Percentiles rank a stretch among this genome's conserved stretches.
Conservation (phyloP, 2,329 filamentous ascomycete species). For the Hypoxylon sp. region DNA sequence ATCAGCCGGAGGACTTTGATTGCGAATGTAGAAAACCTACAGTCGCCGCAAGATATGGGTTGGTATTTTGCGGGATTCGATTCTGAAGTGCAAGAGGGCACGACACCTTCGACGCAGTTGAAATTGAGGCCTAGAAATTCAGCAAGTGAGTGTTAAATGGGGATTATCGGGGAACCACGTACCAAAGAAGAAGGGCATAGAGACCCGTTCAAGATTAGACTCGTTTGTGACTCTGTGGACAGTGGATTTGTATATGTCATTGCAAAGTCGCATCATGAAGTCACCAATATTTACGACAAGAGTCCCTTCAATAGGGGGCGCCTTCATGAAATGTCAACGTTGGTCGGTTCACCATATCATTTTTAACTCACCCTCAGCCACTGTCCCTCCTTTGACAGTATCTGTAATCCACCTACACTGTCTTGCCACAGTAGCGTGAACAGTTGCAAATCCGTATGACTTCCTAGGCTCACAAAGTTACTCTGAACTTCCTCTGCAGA, state of each 20-base stretch:
- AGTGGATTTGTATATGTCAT: constrained; percentile 66
- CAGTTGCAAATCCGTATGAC: constrained; percentile 68
- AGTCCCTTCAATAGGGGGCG: constrained; percentile 62
- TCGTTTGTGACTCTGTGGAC: constrained; percentile 67
- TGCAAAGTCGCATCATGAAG: constrained; percentile 66
- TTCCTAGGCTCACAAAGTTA: constrained; percentile 61
- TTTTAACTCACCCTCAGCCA: constrained; percentile 58
- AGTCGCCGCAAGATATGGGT: constrained; percentile 66
- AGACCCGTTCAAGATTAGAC: constrained; percentile 61
- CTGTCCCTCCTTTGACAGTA: constrained; percentile 60
- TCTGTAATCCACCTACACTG: constrained; percentile 60
- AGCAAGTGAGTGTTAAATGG: constrained; percentile 1
- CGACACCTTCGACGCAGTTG: constrained; percentile 64
- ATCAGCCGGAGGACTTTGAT: constrained; percentile 16
- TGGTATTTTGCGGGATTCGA: constrained; percentile 65
- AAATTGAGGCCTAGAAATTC: constrained; percentile 62
- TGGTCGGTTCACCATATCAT: constrained; percentile 5
- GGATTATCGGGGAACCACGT: constrained; percentile 19
- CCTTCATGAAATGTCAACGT: constrained; percentile 46
- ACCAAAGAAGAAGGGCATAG: constrained; percentile 72
- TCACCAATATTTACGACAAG: constrained; percentile 69
- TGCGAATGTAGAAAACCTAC: constrained; percentile 46
- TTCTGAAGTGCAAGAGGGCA: constrained; percentile 63
- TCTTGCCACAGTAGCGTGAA: constrained; percentile 68
- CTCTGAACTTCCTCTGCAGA: constrained; percentile 46